These are phyloP conservation scores for Leptoxyphium fumago DNA, from an alignment of 2,329 filamentous ascomycete genomes.

Conservation along the genomic window DNA sequence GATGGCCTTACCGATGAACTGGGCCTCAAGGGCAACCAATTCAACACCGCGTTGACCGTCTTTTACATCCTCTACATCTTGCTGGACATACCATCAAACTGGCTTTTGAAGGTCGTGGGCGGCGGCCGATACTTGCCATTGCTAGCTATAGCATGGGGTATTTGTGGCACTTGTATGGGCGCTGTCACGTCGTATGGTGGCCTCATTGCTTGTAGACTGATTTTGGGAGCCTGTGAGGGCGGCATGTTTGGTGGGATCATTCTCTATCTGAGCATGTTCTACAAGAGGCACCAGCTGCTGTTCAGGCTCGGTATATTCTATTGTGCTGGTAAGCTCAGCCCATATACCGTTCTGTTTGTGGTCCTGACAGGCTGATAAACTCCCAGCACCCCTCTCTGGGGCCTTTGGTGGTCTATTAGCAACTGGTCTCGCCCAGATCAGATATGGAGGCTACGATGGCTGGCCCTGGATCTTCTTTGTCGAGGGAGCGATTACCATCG, in stretches of 20 bases:
- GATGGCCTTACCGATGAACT: slow-evolving; percentile 27
- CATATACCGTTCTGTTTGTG: background rate
- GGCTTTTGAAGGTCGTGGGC: slow-evolving; percentile 26
- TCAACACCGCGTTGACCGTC: slow-evolving; percentile 29
- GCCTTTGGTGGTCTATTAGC: slow-evolving; percentile 30
- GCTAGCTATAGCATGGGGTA: slow-evolving; percentile 26
- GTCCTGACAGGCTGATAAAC: too few species aligned
- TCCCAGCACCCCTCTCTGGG: slow-evolving; percentile 21
- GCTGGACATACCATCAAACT: slow-evolving; percentile 27
- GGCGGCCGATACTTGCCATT: slow-evolving; percentile 27
- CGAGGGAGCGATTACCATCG: slow-evolving; percentile 44
- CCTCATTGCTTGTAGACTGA: slow-evolving; percentile 25
- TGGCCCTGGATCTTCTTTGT: slow-evolving; percentile 26
- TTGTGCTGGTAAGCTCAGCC: slow-evolving; percentile 14
- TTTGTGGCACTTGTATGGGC: slow-evolving; percentile 26
- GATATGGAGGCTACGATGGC: slow-evolving; percentile 22
- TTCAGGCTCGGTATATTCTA: slow-evolving; percentile 26
- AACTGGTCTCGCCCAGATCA: slow-evolving; percentile 26
- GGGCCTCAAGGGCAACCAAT: slow-evolving; percentile 24
- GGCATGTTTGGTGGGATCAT: slow-evolving; percentile 27
- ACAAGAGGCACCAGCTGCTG: slow-evolving; percentile 26
- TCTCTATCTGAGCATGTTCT: slow-evolving; percentile 29
- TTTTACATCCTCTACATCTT: slow-evolving; percentile 32
- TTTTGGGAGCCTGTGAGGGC: slow-evolving; percentile 29
- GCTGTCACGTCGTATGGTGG: slow-evolving; percentile 27